phyloP scores from a whole-genome alignment of 1,284 basidiomycete species.

The Boletus mariae region DNA sequence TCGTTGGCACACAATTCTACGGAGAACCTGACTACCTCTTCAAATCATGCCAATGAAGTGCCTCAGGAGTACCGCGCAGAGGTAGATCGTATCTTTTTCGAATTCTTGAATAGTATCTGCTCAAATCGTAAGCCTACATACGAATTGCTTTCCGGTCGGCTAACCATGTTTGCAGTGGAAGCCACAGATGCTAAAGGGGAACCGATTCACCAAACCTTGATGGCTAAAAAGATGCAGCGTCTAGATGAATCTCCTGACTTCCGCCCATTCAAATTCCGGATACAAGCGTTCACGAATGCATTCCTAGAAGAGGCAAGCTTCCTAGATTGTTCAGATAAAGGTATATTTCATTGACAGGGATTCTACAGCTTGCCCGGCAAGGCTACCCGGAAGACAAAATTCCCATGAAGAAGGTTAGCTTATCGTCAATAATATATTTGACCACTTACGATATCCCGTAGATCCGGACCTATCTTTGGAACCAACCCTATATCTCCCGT shows the following conservation, averaged over 20 bases:
- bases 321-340: slow-evolving; percentile 6
- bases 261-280: slow-evolving; percentile 98
- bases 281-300: slow-evolving; percentile 96
- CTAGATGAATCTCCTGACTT: slow-evolving; percentile 95
- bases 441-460: slow-evolving; percentile 36
- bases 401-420: slow-evolving; percentile 79
- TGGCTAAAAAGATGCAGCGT: slow-evolving; percentile 98
- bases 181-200: slow-evolving; percentile 93
- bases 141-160: slow-evolving; percentile 8
- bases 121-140: slow-evolving; percentile 72
- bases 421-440: slow-evolving; percentile 11
- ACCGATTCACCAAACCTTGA: slow-evolving; percentile 95
- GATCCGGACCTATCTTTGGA: slow-evolving; percentile 98
- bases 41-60: slow-evolving; percentile 57
- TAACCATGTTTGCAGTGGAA: slow-evolving; percentile 61
- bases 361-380: slow-evolving; percentile 62
- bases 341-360: slow-evolving; percentile 14
- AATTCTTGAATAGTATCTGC: slow-evolving; percentile 86
- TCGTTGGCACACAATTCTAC: slow-evolving; percentile 26
- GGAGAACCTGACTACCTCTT: slow-evolving; percentile 29
- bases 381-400: slow-evolving; percentile 84
- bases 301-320: slow-evolving; percentile 84
- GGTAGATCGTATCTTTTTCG: slow-evolving; percentile 89
- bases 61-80: slow-evolving; percentile 77
- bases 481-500: slow-evolving; percentile 86